Conservation (phyloP, 176 grass and related monocot species). For the Triticum timopheevii region DNA sequence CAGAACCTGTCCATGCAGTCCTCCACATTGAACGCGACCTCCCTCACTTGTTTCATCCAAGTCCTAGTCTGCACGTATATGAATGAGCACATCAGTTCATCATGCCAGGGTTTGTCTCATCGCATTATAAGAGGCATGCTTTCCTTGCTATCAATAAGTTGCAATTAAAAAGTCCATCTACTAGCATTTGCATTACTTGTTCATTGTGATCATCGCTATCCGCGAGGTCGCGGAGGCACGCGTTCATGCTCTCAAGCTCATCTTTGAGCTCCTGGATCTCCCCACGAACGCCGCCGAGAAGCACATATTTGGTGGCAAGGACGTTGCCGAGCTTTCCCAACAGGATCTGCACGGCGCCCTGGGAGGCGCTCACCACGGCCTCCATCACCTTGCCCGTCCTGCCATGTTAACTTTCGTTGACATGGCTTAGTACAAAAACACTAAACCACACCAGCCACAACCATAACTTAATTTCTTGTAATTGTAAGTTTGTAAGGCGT, state of each 20-base stretch:
- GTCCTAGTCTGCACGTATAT: background rate
- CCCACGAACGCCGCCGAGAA: background rate
- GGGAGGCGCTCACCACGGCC: background rate
- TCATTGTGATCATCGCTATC: background rate
- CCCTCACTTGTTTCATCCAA: slow-evolving; percentile 29
- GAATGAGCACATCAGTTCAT: background rate
- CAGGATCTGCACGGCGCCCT: background rate
- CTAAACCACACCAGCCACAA: too few species aligned
- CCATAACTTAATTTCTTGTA: too few species aligned
- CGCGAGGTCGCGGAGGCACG: background rate
- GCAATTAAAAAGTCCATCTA: background rate
- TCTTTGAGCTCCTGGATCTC: slow-evolving; percentile 32
- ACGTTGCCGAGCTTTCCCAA: background rate
- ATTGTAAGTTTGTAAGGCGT: too few species aligned
- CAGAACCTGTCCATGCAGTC: slow-evolving; percentile 4
- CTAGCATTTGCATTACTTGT: background rate
- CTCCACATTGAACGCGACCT: slow-evolving; percentile 1
- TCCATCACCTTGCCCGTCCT: background rate
- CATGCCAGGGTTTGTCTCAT: background rate
- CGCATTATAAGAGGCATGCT: too few species aligned
- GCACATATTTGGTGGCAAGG: background rate
- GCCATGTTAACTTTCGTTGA: background rate
- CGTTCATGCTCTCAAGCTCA: slow-evolving; percentile 18
- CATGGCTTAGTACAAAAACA: too few species aligned
- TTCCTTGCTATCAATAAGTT: too few species aligned